Base-by-base conservation (phyloP, 2,329 filamentous ascomycete genomes). In the Alternaria hordeiaustralica region DNA sequence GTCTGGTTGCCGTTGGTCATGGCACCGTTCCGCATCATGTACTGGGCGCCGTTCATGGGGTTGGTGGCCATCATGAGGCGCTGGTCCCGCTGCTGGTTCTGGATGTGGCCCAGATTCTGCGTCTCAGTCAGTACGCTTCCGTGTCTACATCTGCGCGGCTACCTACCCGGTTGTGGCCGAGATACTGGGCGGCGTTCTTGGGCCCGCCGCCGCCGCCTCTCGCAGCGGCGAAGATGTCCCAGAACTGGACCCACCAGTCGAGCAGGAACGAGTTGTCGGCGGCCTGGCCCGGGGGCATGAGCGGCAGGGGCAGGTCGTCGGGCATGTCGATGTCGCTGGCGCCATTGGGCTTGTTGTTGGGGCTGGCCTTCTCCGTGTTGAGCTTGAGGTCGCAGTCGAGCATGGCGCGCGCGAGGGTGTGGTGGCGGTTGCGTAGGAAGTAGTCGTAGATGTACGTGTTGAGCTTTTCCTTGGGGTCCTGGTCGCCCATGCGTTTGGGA, bases 191-290 rank as follows among this genome's bases (percentile, higher is more conserved):
- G 11, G 61, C 87, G 76, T 85, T 60, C 65, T 79, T 77, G 51
- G 71, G 64, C 15, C 65, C 63, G 45, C 50, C 47, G 89, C 55
- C 65, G 28, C 70, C 66, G 74, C 86, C 88, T 75, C 93, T 91
- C 77, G 95, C 92, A 60, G 93, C 93, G 76, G 89, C 89, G 81
- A 92, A 96, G 72, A 98, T 93, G 75, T 99, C 96, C 94, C 94
- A 98, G 80, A 99, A 99, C 56, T 97, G 87, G 76, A 90, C 93
- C 84, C 96, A 99, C 96, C 96, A 99, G 75, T 98, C 96, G 71
- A 93, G 91, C n/a, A 99, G 85, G 75, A 99, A 98, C 25, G 92
- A 93, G 66, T 88, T 92, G 73, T 91, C 91, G 58, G 87, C 87
- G 64, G 85, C 85, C 53, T 87, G 87, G 77, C 85, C 69, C 41